Conservation (phyloP, 2,329 filamentous ascomycete genomes). For the Periconia sp. region DNA sequence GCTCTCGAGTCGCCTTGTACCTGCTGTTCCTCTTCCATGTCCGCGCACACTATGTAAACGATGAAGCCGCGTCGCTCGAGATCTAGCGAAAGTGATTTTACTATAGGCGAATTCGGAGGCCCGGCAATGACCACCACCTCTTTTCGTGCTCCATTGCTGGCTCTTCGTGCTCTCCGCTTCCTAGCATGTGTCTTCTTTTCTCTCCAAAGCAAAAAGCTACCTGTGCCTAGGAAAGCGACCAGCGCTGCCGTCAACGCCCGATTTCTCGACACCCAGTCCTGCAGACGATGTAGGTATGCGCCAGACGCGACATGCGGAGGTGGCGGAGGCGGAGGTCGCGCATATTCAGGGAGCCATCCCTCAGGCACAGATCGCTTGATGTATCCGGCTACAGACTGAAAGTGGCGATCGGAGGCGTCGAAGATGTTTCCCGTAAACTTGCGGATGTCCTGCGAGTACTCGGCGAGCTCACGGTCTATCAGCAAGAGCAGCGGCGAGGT, state of each 20-base stretch:
- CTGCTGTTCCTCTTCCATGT: conserved; percentile 81
- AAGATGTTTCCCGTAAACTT: conserved; percentile 75
- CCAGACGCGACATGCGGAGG: conserved; percentile 50
- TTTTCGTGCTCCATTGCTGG: conserved; percentile 80
- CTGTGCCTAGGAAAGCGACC: conserved; percentile 72
- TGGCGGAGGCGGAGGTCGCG: conserved; percentile 64
- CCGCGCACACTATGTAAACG: conserved; percentile 87
- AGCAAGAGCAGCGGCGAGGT: too few species aligned
- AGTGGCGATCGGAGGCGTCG: conserved; percentile 79
- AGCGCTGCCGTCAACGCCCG: conserved; percentile 75
- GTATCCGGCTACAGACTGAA: conserved; percentile 75
- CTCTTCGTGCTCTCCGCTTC: conserved; percentile 77
- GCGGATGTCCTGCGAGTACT: conserved; percentile 69
- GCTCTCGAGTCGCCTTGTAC: conserved; percentile 77
- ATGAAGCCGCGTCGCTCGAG: conserved; percentile 91
- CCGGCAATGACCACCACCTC: conserved; percentile 90
- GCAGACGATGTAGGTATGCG: conserved; percentile 62
- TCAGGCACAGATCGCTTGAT: conserved; percentile 73
- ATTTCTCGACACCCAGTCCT: conserved; percentile 67
- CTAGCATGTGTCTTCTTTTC: conserved; percentile 65
- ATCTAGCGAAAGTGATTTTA: conserved; percentile 81
- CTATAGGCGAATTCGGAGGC: conserved; percentile 83
- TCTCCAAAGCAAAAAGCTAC: conserved; percentile 62
- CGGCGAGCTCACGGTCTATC: conserved; percentile 63
- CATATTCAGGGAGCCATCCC: conserved; percentile 74